phyloP scores from a whole-genome alignment of 805 yeast species.

The Yarrowia porcina region DNA sequence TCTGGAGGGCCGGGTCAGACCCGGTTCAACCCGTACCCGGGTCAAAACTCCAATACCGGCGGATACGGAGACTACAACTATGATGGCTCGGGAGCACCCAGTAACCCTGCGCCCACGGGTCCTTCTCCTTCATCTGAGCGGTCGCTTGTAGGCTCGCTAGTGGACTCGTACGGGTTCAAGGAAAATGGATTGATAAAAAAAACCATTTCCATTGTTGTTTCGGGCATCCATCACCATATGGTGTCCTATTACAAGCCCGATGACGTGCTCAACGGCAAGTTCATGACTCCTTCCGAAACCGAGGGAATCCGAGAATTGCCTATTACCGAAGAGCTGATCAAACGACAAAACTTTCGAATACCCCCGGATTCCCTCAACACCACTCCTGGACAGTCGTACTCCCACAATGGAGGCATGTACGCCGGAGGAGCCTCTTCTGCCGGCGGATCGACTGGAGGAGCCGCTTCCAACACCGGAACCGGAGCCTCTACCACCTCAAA shows the following conservation, averaged over 20 bases:
- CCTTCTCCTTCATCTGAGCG: conserved; percentile 39
- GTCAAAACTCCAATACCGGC: neutral
- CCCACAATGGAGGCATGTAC: conserved; percentile 22
- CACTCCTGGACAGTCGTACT: conserved; percentile 19
- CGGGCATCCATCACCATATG: conserved; percentile 50
- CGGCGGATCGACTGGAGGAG: neutral
- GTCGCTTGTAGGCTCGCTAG: conserved; percentile 54
- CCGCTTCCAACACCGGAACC: neutral
- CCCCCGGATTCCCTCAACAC: conserved; percentile 34
- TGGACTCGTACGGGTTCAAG: conserved; percentile 60
- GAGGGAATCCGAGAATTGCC: conserved; percentile 49
- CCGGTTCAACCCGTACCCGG: conserved; percentile 21
- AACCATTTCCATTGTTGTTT: conserved; percentile 65
- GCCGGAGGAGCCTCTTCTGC: neutral
- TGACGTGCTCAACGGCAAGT: conserved; percentile 60
- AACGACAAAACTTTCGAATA: conserved; percentile 38
- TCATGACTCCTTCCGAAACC: conserved; percentile 57
- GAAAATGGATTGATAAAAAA: conserved; percentile 77
- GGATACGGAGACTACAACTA: conserved; percentile 6
- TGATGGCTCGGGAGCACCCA: conserved; percentile 6
- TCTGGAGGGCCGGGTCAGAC: conserved; percentile 1
- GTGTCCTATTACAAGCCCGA: conserved; percentile 74
- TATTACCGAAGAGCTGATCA: conserved; percentile 40
- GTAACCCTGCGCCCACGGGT: conserved; percentile 9
- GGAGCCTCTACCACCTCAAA: conserved; percentile 7